A percentile compares a stretch with the other conserved stretches of the same genome.
phyloP scores from a whole-genome alignment of 495 filamentous ascomycete genomes.

The Staphylotrichum longicolle region DNA sequence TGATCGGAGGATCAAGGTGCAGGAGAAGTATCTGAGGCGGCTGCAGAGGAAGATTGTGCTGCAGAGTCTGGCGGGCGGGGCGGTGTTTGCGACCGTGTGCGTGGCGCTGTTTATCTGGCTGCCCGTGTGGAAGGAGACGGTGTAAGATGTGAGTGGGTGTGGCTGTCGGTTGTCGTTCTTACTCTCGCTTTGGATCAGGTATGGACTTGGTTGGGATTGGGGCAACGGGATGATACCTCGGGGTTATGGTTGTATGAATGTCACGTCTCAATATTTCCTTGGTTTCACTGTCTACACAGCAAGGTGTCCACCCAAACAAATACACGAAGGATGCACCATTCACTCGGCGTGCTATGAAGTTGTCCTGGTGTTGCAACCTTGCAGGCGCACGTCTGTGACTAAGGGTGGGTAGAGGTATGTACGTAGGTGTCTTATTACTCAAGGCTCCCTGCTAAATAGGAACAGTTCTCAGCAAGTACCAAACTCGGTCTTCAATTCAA shows the following conservation, averaged over 20 bases:
- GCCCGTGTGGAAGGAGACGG: slow-evolving; percentile 41
- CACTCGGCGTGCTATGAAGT: no score
- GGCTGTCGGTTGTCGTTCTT: not conserved
- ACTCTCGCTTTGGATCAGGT: not conserved
- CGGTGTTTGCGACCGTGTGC: slow-evolving; percentile 36
- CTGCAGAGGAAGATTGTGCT: slow-evolving; percentile 43
- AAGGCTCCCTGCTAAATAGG: no score
- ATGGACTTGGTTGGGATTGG: not conserved
- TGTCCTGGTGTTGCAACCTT: no score
- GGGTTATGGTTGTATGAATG: not conserved
- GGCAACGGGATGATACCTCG: slow-evolving; percentile 6
- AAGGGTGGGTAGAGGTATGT: no score
- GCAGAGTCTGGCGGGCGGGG: slow-evolving; percentile 41
- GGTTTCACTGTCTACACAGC: not conserved
- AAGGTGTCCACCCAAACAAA: not conserved
- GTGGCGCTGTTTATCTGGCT: slow-evolving; percentile 40
- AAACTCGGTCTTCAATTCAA: no score
- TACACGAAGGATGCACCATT: no score
- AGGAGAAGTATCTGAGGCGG: slow-evolving; percentile 39
- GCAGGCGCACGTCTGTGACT: no score
- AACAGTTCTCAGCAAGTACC: no score
- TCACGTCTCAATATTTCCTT: not conserved
- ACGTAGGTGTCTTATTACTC: no score
- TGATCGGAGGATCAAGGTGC: slow-evolving; percentile 42
- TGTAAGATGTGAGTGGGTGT: slow-evolving; percentile 10